phyloP scores from a whole-genome alignment of 192 early-diverging fungal species.

The Linnemannia hyalina region DNA sequence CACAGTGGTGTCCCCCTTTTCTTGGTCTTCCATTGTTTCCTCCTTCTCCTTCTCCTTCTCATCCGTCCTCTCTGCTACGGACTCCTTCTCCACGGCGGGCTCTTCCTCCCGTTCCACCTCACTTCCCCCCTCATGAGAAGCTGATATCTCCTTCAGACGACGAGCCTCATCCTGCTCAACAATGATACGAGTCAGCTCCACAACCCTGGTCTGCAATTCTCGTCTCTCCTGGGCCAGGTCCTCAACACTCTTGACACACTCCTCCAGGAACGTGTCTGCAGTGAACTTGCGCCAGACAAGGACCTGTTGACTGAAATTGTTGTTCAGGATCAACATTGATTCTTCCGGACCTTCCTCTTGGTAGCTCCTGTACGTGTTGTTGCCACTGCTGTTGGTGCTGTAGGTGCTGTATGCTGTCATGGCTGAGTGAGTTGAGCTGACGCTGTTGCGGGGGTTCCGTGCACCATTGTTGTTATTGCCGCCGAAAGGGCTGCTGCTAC shows the following conservation, averaged over 20 bases:
- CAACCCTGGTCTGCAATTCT: conserved; percentile 31
- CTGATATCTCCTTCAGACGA: neutral
- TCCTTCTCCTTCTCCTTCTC: neutral
- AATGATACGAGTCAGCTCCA: conserved; percentile 17
- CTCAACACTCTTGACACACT: conserved; percentile 47
- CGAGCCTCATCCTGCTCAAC: conserved; percentile 7
- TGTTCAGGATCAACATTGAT: conserved; percentile 18
- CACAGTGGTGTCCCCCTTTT: neutral
- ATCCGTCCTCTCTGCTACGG: neutral
- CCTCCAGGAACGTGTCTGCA: conserved; percentile 43
- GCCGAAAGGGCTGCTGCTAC: neutral
- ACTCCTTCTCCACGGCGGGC: neutral
- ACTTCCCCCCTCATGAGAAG: neutral
- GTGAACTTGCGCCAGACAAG: conserved; percentile 48
- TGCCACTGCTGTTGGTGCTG: neutral
- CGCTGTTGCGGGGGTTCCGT: neutral
- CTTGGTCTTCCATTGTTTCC: neutral
- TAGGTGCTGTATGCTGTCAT: neutral
- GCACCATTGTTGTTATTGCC: neutral
- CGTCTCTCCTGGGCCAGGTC: conserved; percentile 31
- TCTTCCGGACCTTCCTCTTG: neutral
- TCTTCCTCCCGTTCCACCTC: neutral
- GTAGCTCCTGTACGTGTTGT: neutral
- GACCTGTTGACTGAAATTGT: conserved; percentile 29
- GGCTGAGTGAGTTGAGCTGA: conserved; percentile 9